Evolutionary conservation across 1,284 basidiomycete species (phyloP), one percentile per base, ranked within the genome.

Genomic region (Microbotryum lychnidis-dioicae): DNA sequence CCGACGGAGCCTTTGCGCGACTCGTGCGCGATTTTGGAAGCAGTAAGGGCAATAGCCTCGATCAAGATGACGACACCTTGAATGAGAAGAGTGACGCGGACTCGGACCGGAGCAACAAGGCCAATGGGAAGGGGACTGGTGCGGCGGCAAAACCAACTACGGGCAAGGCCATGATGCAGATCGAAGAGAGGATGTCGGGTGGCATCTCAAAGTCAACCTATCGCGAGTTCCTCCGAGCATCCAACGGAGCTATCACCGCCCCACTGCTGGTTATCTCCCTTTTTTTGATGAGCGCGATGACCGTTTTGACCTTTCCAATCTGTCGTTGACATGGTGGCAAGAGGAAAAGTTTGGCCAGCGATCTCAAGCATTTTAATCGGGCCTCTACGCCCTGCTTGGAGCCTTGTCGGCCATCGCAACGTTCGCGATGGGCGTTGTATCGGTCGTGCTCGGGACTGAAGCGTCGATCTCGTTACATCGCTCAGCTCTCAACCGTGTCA

Each of bases 21-120:
- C 85, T 93, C 63, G 78, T 91, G 51, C 76, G 77, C 25, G 85
- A 84, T 65, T 84, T 85, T 66, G 83, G 83, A 33, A 78, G 80
- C 49, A 80, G 80, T 65, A 14, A 42, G 37, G 37, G 9, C 12
- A 10, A 42, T 16, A 46, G 23, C 14, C 12, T 59, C 18, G 33
- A 42, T 10, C 46, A 10, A 12, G 46, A 55, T 3, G 29, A 20
- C 16, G 18, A 44, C 12, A 29, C 20, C 14, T 37, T 50, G 21
- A 5, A 31, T 9, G 27, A 23, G n/a, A 8, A 50, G 7, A 18
- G 54, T 20, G 12, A 48, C 46, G 44, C 80, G 50, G 74, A 77
- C 51, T 72, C 75, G n/a, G 75, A 74, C 18, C 75, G 75, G 46
- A 71, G 73, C 20, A 75, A 76, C 48, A 74, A 58, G 27, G 58